Conservation (phyloP, 2,329 filamentous ascomycete genomes). For the Pseudogymnoascus sp. region DNA sequence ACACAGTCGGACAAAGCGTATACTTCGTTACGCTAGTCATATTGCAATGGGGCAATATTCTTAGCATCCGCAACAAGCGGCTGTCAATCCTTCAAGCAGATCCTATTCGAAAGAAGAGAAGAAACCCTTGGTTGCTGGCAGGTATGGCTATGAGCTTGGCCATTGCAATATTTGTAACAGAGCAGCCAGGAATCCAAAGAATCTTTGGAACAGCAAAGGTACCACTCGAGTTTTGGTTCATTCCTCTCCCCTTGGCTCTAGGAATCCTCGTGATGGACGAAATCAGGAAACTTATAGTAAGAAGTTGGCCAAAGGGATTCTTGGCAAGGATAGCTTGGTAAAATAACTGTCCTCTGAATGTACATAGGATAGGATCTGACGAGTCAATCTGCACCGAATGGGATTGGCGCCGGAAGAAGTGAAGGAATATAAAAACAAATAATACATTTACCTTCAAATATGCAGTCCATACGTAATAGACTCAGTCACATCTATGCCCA, state of each 20-base stretch:
- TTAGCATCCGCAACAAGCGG: constrained; percentile 43
- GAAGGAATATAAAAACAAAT: constrained; percentile 13
- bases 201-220: constrained; percentile 44
- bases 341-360: neutral
- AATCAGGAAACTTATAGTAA: constrained; percentile 43
- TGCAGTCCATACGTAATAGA: neutral
- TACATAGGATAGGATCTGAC: neutral
- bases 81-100: constrained; percentile 47
- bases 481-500: neutral
- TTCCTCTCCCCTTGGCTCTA: constrained; percentile 44
- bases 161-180: constrained; percentile 48
- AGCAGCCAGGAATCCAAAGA: constrained; percentile 42
- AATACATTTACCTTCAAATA: neutral
- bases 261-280: constrained; percentile 48
- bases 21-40: constrained; percentile 50
- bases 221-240: constrained; percentile 46
- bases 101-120: constrained; percentile 39
- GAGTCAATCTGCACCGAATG: neutral
- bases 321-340: constrained; percentile 46
- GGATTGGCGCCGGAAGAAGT: neutral
- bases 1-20: constrained; percentile 43
- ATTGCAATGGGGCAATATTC: constrained; percentile 48
- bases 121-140: constrained; percentile 45
- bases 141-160: constrained; percentile 41
- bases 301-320: constrained; percentile 37